Base-by-base conservation (phyloP, 1,284 basidiomycete genomes). In the Fomitopsis palustris region DNA sequence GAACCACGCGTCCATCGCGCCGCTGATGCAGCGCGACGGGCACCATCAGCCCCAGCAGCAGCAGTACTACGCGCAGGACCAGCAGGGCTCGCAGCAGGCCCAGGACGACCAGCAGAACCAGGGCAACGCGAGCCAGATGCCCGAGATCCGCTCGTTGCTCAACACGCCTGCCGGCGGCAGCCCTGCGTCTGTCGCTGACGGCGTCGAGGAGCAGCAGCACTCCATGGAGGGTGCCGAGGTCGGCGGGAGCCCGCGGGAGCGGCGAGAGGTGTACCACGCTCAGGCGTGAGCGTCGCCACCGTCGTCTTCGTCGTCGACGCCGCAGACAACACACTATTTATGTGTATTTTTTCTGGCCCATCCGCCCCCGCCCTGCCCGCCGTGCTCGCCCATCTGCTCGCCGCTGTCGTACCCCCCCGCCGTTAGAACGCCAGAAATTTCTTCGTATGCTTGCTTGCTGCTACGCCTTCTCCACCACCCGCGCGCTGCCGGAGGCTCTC, bases 1-100 rank as follows among this genome's bases (percentile, higher is more conserved):
- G 61, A 72, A 71, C 55, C 78, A 81, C 69, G 79, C 80, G 59
- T 79, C 78, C 51, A 79, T 80, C 63, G 77, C 79, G 52, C 80
- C 80, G 19, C 70, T 80, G 9, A 69, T 74, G 63, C 68, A 63
- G 59, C 60, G 61, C 25, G 69, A 66, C 16, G 37, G 27, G 31
- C 53, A 17, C 25, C 16, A 25, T 7, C 14, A 16, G 52, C 47
- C 19, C 19, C 31, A 38, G 52, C 54, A 55, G 27, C 29, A 54
- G 39, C 55, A 57, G 38, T 64, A 64, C 39, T 58, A 61, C 37
- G 58, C 63, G 47, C 57, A 62, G 53, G 61, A 62, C 53, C 63
- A 58, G 56, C 60, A 60, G 45, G 61, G 29, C 7, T 57, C 58
- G 45, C 37, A 49, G 33, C 52, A 57, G 52, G 31, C 19, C 25